Base-by-base conservation (phyloP, 2,329 filamentous ascomycete genomes). In the Ustilaginoidea virens region DNA sequence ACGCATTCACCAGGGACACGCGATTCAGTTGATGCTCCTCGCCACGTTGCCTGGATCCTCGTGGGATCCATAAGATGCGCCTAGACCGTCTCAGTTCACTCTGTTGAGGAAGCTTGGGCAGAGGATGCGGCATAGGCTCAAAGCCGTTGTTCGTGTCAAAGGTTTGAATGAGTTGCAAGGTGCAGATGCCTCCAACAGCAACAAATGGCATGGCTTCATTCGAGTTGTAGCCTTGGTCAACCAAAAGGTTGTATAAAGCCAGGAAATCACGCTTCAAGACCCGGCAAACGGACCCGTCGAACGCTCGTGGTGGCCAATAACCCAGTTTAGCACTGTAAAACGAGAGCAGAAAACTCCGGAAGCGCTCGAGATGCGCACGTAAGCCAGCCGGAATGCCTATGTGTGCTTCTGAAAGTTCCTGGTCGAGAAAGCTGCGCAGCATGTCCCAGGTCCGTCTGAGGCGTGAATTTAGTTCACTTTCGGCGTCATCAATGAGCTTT, bases 201-300 rank as follows among this genome's bases (percentile, higher is more conserved):
- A 63, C 53, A 6, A 60, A 55, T 1, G 72, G 64, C 29, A 59
- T 61, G n/a, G 52, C 54, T 21, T 66, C 51, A 8, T 59, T 53
- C 4, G 52, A 47, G 0, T 62, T 66, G 14, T 66, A 69, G 3
- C 53, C 55, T 5, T 60, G 56, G 39, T 90, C 79, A 1, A 77
- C 77, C 1, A 90, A 58, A 27, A 77, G 74, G 18, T 74, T 61
- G 47, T 85, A 83, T 0, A 87, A 54, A 3, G 65, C 69, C 28
- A 71, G 63, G 38, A 90, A 85, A 38, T 87, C 80, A 19, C 61
- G 53, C 23, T 67, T 65, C 68, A 87, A 76, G 4, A 58, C 56
- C 18, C 56, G 56, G 40, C 73, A 73, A 1, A 77, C 48, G 13
- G 59, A 51, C 43, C 30, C 36, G 22, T 61, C 53, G 15, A 55